These are phyloP conservation scores for Geranomyces michiganensis DNA, from an alignment of 192 early-diverging fungal genomes.

Conservation along the genomic window DNA sequence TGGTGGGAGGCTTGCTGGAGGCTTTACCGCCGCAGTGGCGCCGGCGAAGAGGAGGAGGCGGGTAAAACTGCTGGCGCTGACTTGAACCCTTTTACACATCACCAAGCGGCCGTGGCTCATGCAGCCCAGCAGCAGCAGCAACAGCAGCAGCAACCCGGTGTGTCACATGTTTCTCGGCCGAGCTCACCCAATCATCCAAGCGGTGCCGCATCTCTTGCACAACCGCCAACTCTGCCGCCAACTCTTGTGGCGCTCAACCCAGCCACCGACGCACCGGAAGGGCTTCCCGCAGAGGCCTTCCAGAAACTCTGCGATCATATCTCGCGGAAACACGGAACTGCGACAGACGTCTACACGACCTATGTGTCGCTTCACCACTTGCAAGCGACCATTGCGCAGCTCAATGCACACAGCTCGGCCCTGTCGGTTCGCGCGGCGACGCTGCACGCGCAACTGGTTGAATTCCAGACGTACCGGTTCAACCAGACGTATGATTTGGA, in stretches of 20 bases:
- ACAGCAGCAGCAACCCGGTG: conserved; percentile 6
- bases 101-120: conserved; percentile 3
- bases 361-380: conserved; percentile 13
- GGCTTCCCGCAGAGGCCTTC: conserved; percentile 50
- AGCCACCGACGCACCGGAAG: conserved; percentile 51
- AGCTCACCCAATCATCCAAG: background rate
- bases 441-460: background rate
- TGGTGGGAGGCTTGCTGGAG: conserved; percentile 46
- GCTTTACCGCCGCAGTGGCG: conserved; percentile 51
- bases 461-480: conserved; percentile 44
- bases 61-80: conserved; percentile 34
- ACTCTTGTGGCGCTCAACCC: conserved; percentile 7
- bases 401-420: background rate
- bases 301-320: conserved; percentile 50
- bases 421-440: background rate
- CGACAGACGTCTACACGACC: conserved; percentile 42
- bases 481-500: conserved; percentile 59
- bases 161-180: background rate
- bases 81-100: conserved; percentile 34
- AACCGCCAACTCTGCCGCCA: conserved; percentile 14
- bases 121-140: conserved; percentile 4
- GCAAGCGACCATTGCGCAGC: conserved; percentile 41
- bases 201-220: background rate
- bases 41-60: conserved; percentile 14
- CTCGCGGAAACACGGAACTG: conserved; percentile 50